Evolutionary conservation across 2,329 filamentous ascomycete species (phyloP), one percentile per base, ranked within the genome.

Genomic region (Penicillium digitatum): DNA sequence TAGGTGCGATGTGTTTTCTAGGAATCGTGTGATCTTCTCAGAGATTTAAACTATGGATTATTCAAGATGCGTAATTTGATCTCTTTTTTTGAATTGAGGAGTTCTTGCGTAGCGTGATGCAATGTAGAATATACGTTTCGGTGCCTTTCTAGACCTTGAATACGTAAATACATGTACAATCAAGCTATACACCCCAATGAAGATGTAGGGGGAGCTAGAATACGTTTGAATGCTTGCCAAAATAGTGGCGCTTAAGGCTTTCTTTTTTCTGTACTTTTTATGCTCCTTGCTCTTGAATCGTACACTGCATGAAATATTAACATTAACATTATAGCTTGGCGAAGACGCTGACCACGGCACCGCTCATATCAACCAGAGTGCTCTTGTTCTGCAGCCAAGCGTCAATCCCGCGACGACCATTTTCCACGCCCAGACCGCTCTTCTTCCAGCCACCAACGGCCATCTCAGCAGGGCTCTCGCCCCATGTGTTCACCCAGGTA

Each of bases 401-500:
- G 72, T 88, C 86, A 51, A 96, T 80, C 0, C 90, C 90, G 65
- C 82, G 84, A 55, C 85, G 79, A 3, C 90, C 91, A 71, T 96
- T 96, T 79, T 95, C 90, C 1, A 95, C 86, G 0, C 90, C 90
- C 10, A 95, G 76, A 32, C 91, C 91, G 69, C 90, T 95, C 80
- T 88, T 82, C 78, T 95, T 95, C 91, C 90, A 95, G 0, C 90
- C 90, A 10, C 90, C 90, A 0, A 95, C 90, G 2, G 88, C 87
- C 91, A 95, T 95, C 78, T 95, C 90, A 0, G 91, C 89, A 0
- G 90, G 90, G 46, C 83, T 87, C 76, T 95, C 90, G n/a, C 91
- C 90, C 91, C 91, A 95, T 0, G 89, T 91, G 72, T 95, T 95
- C 49, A 95, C 81, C 90, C 90, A 95, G 1, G 89, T 95, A 66